Conservation (phyloP, 2,329 filamentous ascomycete genomes). For the Xylaria sp. region DNA sequence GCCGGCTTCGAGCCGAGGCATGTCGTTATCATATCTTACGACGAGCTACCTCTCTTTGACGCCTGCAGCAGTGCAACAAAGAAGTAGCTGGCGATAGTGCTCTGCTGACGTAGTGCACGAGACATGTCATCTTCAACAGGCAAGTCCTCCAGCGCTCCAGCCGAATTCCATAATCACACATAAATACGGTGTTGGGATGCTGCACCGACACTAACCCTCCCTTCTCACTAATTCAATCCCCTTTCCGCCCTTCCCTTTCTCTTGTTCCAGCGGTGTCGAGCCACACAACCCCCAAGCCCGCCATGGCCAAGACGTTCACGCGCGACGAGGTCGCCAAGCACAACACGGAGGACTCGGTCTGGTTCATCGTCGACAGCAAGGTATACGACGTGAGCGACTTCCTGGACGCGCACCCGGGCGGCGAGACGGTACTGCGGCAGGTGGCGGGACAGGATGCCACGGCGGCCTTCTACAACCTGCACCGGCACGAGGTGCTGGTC, state of each 20-base stretch:
- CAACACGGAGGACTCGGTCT: conserved; percentile 75
- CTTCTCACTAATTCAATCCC: neutral
- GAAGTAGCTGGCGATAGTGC: conserved; percentile 12
- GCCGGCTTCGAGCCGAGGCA: conserved; percentile 19
- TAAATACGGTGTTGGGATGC: conserved; percentile 6
- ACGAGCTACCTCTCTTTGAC: neutral
- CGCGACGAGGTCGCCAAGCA: conserved; percentile 75
- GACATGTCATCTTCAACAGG: conserved; percentile 1
- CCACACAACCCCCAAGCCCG: neutral
- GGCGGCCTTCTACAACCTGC: conserved; percentile 86
- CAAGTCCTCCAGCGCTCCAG: conserved; percentile 1
- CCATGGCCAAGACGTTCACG: conserved; percentile 56
- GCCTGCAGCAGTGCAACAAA: neutral
- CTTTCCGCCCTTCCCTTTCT: neutral
- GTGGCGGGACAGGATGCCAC: conserved; percentile 84
- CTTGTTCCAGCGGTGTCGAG: neutral
- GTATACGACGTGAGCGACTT: conserved; percentile 90
- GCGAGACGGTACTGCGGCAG: conserved; percentile 78
- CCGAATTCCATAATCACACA: conserved; percentile 6
- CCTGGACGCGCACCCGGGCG: conserved; percentile 82
- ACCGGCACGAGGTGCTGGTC: conserved; percentile 84
- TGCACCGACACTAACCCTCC: neutral
- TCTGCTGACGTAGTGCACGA: neutral
- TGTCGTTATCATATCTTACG: conserved; percentile 1
- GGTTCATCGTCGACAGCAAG: conserved; percentile 85